Evolutionary conservation across 306 rosid genomes (phyloP), one percentile per base, ranked within the genome.

Genomic region (Mimosa pudica): DNA sequence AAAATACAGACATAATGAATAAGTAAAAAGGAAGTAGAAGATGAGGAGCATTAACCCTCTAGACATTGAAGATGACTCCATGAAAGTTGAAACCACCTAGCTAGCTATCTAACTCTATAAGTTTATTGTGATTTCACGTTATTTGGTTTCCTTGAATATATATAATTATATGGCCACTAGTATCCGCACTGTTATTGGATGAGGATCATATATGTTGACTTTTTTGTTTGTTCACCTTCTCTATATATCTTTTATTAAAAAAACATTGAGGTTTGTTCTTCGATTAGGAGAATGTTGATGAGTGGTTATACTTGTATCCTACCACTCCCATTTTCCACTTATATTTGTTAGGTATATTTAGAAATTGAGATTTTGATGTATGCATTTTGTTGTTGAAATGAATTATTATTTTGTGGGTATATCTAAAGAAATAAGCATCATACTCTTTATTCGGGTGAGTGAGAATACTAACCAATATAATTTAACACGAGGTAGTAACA

Each of bases 21-120:
- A 57, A 57, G 65, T 48, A 24, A 57, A 75, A 58, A 81, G 2
- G 32, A 81, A 7, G 30, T 24, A 24, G 5, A 81, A 10, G n/a
- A 81, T 0, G 5, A 82, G 0, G 51, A 62, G 16, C 14, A 49
- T 24, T 16, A 77, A 1, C 3, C 7, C 57, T 8, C 1, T 17
- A 20, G 61, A 52, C 58, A 52, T 52, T 52, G 58, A 52, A 4
- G 60, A 6, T 7, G 33, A 57, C 9, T 71, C 77, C 3, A 38
- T 38, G 42, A 38, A 38, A 38, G 42, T 38, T 70, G 6, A 2
- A 42, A 62, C 67, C 68, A 11, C 17, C 7, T 10, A 62, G 9
- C 68, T 62, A 61, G 67, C 7, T 55, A 55, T 0, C 61, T n/a
- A 55, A 16, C 16, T 4, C 42, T 7, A 1, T 36, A 36, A 24